A percentile compares a stretch with the other conserved stretches of the same genome.
Conservation (phyloP, 2,329 filamentous ascomycete genomes). For the Cadophora malorum region DNA sequence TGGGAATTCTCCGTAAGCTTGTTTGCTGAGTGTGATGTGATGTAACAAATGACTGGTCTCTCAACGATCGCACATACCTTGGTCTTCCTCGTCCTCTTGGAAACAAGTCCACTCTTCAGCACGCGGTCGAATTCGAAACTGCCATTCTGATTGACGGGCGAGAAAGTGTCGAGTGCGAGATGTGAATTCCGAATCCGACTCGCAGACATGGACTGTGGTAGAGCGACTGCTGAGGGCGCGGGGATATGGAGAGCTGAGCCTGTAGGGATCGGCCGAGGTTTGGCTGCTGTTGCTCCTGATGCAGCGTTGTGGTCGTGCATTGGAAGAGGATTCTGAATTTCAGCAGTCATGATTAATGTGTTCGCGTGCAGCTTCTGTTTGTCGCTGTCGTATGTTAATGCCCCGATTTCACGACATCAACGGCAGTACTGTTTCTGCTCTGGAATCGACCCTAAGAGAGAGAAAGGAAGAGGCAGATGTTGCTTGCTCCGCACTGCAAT, state of each 20-base stretch:
- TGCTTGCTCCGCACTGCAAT: constrained; percentile 6
- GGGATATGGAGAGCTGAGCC: constrained; percentile 36
- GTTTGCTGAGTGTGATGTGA: constrained; percentile 4
- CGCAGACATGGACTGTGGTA: constrained; percentile 35
- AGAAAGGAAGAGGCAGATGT: background rate
- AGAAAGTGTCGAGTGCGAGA: constrained; percentile 69
- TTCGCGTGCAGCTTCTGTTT: background rate
- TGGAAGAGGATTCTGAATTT: constrained; percentile 31
- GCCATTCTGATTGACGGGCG: constrained; percentile 91
- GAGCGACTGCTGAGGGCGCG: constrained; percentile 18
- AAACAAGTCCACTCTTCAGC: constrained; percentile 84
- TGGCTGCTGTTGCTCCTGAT: constrained; percentile 30
- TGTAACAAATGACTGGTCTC: background rate
- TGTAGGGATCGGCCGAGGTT: constrained; percentile 41
- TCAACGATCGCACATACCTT: constrained; percentile 63
- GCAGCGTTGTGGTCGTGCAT: constrained; percentile 24
- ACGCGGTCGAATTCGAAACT: constrained; percentile 96
- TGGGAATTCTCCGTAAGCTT: constrained; percentile 16
- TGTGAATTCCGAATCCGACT: constrained; percentile 47
- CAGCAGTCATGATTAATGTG: constrained; percentile 34
- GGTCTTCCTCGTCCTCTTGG: constrained; percentile 91
- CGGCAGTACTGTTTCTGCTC: constrained; percentile 2
- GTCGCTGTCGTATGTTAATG: constrained; percentile 9
- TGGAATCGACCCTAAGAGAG: background rate
- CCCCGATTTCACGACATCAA: background rate